These are phyloP conservation scores for Circinella umbellata DNA, from an alignment of 371 early-diverging fungal genomes.

Conservation along the genomic window DNA sequence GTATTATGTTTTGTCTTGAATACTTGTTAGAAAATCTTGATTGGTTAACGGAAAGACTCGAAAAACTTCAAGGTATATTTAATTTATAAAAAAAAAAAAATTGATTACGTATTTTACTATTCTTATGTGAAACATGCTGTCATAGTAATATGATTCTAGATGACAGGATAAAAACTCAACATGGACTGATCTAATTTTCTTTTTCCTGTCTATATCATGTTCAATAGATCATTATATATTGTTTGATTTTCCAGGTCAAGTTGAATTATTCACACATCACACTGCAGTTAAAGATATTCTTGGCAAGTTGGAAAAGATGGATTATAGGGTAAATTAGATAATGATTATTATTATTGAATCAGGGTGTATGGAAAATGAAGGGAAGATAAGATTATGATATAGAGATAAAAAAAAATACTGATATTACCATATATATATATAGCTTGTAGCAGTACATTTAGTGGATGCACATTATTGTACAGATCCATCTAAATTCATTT, in stretches of 20 bases:
- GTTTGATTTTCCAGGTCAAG: conserved; percentile 99
- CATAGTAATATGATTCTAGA: too few relatives aligned
- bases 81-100: not conserved
- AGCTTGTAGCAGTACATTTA: conserved; percentile 91
- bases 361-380: conserved; percentile 13
- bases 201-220: conserved; percentile 39
- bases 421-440: conserved; percentile 1
- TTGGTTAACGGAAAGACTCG: conserved; percentile 88
- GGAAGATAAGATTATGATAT: not conserved
- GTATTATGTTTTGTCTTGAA: conserved; percentile 97
- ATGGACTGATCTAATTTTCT: not conserved
- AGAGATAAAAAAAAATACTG: too few relatives aligned
- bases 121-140: too few relatives aligned
- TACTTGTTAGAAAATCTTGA: conserved; percentile 92
- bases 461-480: conserved; percentile 95
- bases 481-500: conserved; percentile 92
- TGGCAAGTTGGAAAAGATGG: conserved; percentile 71
- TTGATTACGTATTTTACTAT: too few relatives aligned
- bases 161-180: too few relatives aligned
- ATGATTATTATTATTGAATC: too few relatives aligned
- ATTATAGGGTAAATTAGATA: conserved; percentile 62
- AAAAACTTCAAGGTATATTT: conserved; percentile 62
- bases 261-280: conserved; percentile 98
- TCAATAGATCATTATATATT: conserved; percentile 82
- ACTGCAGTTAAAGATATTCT: conserved; percentile 81